Base-by-base conservation (phyloP, 2,329 filamentous ascomycete species). In the Aureobasidium sp. region DNA sequence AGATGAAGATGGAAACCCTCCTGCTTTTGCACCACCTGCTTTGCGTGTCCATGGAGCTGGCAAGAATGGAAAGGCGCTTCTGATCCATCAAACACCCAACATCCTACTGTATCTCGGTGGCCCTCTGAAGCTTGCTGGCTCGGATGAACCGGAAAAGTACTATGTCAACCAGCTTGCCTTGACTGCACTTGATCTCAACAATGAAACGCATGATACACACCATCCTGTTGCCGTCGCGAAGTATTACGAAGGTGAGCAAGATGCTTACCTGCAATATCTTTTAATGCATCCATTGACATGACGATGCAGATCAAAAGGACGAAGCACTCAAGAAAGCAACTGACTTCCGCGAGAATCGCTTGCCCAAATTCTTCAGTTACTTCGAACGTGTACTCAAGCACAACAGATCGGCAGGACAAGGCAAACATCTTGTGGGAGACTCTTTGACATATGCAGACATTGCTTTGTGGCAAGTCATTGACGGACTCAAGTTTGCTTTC, bases 171-270 rank as follows among this genome's bases (percentile, higher is more conserved):
- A 78, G 52, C 79, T 91, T 32, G 79, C 81, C 0, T 74, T 91
- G 63, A 91, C 89, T 3, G 86, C 87, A 1, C 74, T 92, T 20
- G 89, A 93, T 68, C 73, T 92, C 51, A 83, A 83, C 68, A 85
- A 87, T 66, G 89, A 92, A 75, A 73, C 84, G 0, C 89, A 92
- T 70, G 87, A 92, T 68, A 85, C 84, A 29, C 89, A 93, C 71
- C 89, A 93, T 69, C 89, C 89, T 0, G 76, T 90, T 57, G 79
- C 83, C 1, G 70, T 76, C 0, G 70, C 72, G 1, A 70, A 82
- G 5, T 88, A 86, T 71, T 93, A 91, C 68, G 87, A 91, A 69
- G 66, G 66, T 67, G 46, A 36, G 42, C 9, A 8, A 26, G 5
- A 6, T 6, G 4, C 13, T 37, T 37, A 13, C 13, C 5, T 13